Evolutionary conservation across 2,329 filamentous ascomycete species (phyloP).

Genomic region (Microsporum audouinii): DNA sequence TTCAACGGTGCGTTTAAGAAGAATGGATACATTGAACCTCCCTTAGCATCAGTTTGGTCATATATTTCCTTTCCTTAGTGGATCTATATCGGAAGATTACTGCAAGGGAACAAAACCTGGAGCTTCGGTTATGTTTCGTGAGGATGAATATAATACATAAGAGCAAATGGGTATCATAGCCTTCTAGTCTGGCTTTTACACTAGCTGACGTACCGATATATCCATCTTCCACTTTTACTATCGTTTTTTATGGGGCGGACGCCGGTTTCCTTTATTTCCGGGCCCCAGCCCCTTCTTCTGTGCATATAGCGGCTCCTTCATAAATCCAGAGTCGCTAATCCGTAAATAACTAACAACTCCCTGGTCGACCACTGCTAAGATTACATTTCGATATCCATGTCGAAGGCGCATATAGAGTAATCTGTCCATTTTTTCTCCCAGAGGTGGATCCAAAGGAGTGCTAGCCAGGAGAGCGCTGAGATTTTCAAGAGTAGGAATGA

Average conservation of each 20-base stretch:
- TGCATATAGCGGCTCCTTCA: conserved; percentile 59
- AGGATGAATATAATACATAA: not conserved
- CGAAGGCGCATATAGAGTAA: conserved; percentile 66
- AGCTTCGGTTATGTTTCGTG: not conserved
- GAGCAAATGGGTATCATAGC: not conserved
- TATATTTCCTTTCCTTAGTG: not conserved
- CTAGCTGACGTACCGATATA: not conserved
- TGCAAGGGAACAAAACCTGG: not conserved
- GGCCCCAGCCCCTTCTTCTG: conserved; percentile 20
- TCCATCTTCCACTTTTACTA: not conserved
- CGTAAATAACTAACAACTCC: conserved; percentile 81
- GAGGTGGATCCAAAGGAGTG: conserved; percentile 56
- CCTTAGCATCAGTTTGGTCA: not conserved
- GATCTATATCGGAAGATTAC: not conserved
- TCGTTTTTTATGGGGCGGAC: not conserved
- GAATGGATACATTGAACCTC: not conserved
- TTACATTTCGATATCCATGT: conserved; percentile 70
- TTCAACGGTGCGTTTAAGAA: conserved; percentile 2
- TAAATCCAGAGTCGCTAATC: conserved; percentile 70
- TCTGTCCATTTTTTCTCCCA: conserved; percentile 36
- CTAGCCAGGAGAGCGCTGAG: conserved; percentile 60
- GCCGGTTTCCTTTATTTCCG: conserved; percentile 20
- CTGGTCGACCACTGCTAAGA: conserved; percentile 79
- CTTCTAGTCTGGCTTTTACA: not conserved
- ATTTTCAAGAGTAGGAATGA: conserved; percentile 62